These are phyloP conservation scores for Remersonia thermophila DNA, from an alignment of 2,329 filamentous ascomycete genomes.

Conservation along the genomic window DNA sequence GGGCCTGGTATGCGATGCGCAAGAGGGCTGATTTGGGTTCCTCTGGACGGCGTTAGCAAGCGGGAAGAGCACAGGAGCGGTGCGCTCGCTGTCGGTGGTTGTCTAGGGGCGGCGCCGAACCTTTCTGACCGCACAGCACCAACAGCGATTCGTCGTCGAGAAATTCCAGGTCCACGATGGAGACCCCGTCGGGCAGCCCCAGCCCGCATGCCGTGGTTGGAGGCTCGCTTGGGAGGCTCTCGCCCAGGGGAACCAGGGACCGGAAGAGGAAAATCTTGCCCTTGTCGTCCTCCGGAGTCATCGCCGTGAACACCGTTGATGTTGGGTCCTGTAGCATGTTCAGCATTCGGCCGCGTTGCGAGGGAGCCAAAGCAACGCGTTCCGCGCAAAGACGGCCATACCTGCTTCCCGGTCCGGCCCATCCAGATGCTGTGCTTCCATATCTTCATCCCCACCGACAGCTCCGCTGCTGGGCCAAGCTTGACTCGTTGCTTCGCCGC, in stretches of 20 bases:
- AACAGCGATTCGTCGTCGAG: conserved; percentile 50
- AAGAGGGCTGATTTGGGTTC: conserved; percentile 12
- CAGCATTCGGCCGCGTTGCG: no score
- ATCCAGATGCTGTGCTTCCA: conserved; percentile 48
- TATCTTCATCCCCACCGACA: conserved; percentile 32
- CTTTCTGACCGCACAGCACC: conserved; percentile 37
- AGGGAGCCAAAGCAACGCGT: neutral
- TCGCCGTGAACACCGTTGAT: conserved; percentile 28
- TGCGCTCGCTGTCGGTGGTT: no score
- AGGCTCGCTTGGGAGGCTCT: conserved; percentile 43
- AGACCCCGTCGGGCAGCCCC: conserved; percentile 31
- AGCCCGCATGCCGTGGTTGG: conserved; percentile 29
- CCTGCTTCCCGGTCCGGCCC: conserved; percentile 25
- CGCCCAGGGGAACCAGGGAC: conserved; percentile 37
- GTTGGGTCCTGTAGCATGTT: conserved; percentile 9
- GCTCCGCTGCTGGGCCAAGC: conserved; percentile 43
- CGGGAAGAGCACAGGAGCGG: no score
- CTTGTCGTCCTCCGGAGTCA: conserved; percentile 27
- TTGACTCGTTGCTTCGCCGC: conserved; percentile 56
- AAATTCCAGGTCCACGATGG: conserved; percentile 50
- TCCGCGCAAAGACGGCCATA: conserved; percentile 15
- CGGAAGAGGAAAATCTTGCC: conserved; percentile 44
- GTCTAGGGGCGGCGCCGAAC: conserved; percentile 24
- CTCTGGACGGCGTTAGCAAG: conserved; percentile 3
- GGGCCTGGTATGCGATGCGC: conserved; percentile 8